Percentiles rank a stretch among this genome's conserved stretches.
These are phyloP conservation scores for Acrasis kona DNA, from an alignment of 78 protist genomes.

Conservation along the genomic window DNA sequence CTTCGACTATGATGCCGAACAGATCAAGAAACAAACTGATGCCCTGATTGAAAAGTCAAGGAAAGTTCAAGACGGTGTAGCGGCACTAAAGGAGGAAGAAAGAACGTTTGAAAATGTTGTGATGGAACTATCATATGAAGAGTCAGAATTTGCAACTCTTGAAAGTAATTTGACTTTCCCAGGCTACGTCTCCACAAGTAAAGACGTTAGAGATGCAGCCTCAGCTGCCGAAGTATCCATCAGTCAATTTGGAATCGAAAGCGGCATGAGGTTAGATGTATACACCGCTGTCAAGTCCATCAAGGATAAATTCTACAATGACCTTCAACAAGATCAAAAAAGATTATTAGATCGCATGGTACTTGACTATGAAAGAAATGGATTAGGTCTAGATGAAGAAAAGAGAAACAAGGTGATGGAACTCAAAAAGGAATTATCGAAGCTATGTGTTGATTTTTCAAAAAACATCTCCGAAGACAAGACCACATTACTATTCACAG, in stretches of 20 bases:
- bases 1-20: too few relatives aligned
- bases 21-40: too few relatives aligned
- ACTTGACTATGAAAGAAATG: conserved; percentile 43
- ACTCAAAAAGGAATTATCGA: conserved; percentile 38
- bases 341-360: conserved; percentile 27
- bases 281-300: not conserved
- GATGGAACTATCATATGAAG: too few relatives aligned
- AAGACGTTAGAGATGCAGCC: not conserved
- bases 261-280: not conserved
- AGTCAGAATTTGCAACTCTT: too few relatives aligned
- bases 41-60: too few relatives aligned
- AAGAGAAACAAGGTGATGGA: conserved; percentile 23
- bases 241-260: not conserved
- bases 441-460: conserved; percentile 9
- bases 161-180: too few relatives aligned
- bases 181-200: not conserved
- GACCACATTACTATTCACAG: conserved; percentile 21
- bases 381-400: conserved; percentile 37
- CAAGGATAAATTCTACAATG: not conserved
- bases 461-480: conserved; percentile 56
- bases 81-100: too few relatives aligned
- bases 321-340: conserved; percentile 3
- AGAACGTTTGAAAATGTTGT: too few relatives aligned
- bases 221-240: not conserved
- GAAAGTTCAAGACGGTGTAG: too few relatives aligned